A percentile compares a stretch with the other conserved stretches of the same genome.
These are phyloP conservation scores for Tephrocybe sp. DNA, from an alignment of 768 basidiomycete genomes.

Conservation along the genomic window DNA sequence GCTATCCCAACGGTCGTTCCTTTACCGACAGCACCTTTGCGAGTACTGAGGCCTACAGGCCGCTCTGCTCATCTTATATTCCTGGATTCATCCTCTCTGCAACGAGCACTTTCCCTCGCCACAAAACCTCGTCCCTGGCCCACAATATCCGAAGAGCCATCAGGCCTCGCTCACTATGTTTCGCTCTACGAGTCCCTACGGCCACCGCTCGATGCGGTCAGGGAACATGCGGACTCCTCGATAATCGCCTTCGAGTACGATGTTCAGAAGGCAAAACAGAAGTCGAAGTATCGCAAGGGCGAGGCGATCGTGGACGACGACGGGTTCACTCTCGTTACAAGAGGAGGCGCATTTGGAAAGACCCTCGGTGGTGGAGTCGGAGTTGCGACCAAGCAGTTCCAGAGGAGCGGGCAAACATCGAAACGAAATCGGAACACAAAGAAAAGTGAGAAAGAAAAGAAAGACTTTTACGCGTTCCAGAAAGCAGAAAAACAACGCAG, in stretches of 20 bases:
- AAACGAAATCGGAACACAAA: conserved; percentile 44
- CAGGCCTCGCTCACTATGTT: conserved; percentile 72
- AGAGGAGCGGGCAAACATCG: conserved; percentile 57
- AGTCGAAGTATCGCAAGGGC: conserved; percentile 72
- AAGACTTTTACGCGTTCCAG: conserved; percentile 88
- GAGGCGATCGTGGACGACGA: conserved; percentile 93
- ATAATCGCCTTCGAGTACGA: conserved; percentile 79
- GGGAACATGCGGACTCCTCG: conserved; percentile 76
- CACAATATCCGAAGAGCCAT: conserved; percentile 49
- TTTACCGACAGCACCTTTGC: conserved; percentile 52
- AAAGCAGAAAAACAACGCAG: conserved; percentile 85
- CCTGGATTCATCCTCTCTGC: conserved; percentile 70
- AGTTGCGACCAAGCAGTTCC: conserved; percentile 62
- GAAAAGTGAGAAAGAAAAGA: conserved; percentile 68
- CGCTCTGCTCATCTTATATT: conserved; percentile 69
- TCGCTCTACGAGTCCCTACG: conserved; percentile 64
- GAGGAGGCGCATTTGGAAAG: conserved; percentile 88
- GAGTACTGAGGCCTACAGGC: conserved; percentile 63
- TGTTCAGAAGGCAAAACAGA: conserved; percentile 56
- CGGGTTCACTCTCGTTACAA: conserved; percentile 92
- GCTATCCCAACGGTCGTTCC: conserved; percentile 55
- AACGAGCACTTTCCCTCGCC: conserved; percentile 58
- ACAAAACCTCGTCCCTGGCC: conserved; percentile 68
- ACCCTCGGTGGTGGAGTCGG: conserved; percentile 80
- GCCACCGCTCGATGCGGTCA: conserved; percentile 72